These are phyloP conservation scores for Cryptococcus wingfieldii DNA, from an alignment of 1,284 basidiomycete species.

Conservation along the genomic window DNA sequence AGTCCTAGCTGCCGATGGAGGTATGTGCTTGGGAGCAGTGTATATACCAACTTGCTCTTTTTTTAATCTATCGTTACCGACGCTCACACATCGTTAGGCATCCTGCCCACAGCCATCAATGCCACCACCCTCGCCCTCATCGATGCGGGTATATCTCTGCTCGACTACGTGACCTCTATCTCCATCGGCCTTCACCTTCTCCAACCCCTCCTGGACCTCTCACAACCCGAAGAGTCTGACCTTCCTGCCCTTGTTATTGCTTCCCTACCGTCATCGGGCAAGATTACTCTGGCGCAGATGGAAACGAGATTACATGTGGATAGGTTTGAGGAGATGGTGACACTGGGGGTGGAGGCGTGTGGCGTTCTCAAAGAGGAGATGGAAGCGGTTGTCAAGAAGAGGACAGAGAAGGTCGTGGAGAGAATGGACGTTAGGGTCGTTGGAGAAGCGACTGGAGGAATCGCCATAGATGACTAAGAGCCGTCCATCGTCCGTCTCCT, in stretches of 20 bases:
- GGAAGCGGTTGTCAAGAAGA: conserved; percentile 64
- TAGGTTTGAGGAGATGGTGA: conserved; percentile 83
- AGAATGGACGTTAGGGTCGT: conserved; percentile 35
- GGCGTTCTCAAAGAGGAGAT: conserved; percentile 79
- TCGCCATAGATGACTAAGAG: background rate
- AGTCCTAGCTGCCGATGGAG: conserved; percentile 87
- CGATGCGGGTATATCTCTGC: conserved; percentile 82
- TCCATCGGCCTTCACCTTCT: conserved; percentile 67
- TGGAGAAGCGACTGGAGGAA: conserved; percentile 11
- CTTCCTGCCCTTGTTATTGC: conserved; percentile 84
- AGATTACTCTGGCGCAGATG: conserved; percentile 82
- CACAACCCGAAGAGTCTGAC: conserved; percentile 81
- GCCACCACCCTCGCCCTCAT: conserved; percentile 87
- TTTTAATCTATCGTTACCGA: background rate
- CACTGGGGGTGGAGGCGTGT: conserved; percentile 71
- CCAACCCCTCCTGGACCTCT: conserved; percentile 78
- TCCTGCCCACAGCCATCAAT: conserved; percentile 92
- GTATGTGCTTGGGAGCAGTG: conserved; percentile 32
- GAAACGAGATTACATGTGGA: conserved; percentile 93
- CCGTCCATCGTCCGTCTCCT: background rate
- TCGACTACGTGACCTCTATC: conserved; percentile 84
- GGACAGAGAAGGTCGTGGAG: conserved; percentile 61
- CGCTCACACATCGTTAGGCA: conserved; percentile 51
- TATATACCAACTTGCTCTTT: background rate
- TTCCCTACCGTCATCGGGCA: conserved; percentile 74